phyloP scores from a whole-genome alignment of 2,329 filamentous ascomycete genomes.

The Chaetoscypha palmicola region DNA sequence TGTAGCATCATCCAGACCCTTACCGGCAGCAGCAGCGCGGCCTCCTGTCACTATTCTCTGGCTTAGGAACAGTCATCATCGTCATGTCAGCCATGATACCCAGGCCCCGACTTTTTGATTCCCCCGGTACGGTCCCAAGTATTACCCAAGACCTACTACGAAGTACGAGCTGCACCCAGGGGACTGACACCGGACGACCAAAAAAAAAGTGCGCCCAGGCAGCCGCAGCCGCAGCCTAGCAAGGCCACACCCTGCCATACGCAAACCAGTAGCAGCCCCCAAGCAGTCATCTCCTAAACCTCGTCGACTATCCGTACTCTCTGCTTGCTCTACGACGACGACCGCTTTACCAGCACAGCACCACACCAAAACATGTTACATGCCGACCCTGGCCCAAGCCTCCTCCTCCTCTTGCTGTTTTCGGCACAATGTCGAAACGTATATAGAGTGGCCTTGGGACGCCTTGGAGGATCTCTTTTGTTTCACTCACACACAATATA shows the following conservation, averaged over 20 bases:
- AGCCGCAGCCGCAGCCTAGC: slow-evolving; percentile 9
- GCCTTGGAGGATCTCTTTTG: slow-evolving; percentile 5
- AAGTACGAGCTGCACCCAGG: no score
- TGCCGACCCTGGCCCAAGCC: slow-evolving; percentile 1
- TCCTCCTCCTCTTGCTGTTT: slow-evolving; percentile 1
- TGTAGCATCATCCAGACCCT: no score
- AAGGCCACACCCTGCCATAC: background rate
- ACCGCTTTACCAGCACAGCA: background rate
- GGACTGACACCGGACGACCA: background rate
- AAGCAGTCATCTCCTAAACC: slow-evolving; percentile 1
- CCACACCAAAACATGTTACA: slow-evolving; percentile 1
- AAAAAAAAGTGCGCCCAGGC: slow-evolving; percentile 6
- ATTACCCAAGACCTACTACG: no score
- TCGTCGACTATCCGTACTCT: no score
- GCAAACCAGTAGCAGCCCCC: background rate
- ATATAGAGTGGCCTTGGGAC: slow-evolving; percentile 6
- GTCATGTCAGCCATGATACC: slow-evolving; percentile 6
- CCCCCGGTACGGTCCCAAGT: background rate
- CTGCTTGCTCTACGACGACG: background rate
- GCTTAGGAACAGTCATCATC: slow-evolving; percentile 1
- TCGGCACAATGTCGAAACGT: slow-evolving; percentile 1
- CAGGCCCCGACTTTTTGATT: background rate
- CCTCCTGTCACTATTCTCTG: background rate
- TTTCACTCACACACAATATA: slow-evolving; percentile 5
- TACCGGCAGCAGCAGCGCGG: no score